Conservation (phyloP, 768 basidiomycete genomes). For the Agrocybe pediades region DNA sequence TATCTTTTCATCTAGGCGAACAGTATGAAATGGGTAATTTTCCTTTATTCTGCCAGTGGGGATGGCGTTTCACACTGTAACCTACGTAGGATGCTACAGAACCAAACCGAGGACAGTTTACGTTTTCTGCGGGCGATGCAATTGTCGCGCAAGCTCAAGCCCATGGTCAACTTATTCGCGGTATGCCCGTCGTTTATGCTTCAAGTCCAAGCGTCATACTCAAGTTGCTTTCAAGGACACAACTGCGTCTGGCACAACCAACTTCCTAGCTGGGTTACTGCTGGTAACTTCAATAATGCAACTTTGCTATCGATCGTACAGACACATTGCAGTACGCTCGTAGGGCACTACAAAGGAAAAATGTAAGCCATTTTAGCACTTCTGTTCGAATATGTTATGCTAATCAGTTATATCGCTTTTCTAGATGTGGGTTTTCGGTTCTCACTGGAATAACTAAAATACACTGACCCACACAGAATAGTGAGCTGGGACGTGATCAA, state of each 20-base stretch:
- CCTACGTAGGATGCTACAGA: slow-evolving; percentile 49
- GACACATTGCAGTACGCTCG: slow-evolving; percentile 49
- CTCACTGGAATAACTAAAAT: background rate
- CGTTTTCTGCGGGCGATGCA: slow-evolving; percentile 44
- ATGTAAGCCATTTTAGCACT: too few species aligned
- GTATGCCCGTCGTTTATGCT: slow-evolving; percentile 14
- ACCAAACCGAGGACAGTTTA: slow-evolving; percentile 46
- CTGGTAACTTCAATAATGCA: slow-evolving; percentile 40
- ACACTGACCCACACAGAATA: too few species aligned
- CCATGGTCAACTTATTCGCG: slow-evolving; percentile 49
- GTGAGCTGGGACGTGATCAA: slow-evolving; percentile 18
- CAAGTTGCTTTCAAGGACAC: slow-evolving; percentile 27
- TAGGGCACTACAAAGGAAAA: slow-evolving; percentile 52
- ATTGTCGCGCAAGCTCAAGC: slow-evolving; percentile 44
- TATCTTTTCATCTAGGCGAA: slow-evolving; percentile 31
- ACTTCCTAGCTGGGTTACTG: slow-evolving; percentile 50
- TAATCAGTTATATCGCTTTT: slow-evolving; percentile 7
- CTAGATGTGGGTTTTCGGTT: background rate
- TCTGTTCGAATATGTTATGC: background rate
- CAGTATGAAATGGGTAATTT: slow-evolving; percentile 56
- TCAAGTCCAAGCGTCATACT: background rate
- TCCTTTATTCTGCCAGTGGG: background rate
- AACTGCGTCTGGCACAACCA: slow-evolving; percentile 55
- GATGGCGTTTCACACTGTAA: background rate
- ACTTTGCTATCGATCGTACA: slow-evolving; percentile 44